Conservation (phyloP, 306 rosid genomes). For the Gastrolobium bilobum region DNA sequence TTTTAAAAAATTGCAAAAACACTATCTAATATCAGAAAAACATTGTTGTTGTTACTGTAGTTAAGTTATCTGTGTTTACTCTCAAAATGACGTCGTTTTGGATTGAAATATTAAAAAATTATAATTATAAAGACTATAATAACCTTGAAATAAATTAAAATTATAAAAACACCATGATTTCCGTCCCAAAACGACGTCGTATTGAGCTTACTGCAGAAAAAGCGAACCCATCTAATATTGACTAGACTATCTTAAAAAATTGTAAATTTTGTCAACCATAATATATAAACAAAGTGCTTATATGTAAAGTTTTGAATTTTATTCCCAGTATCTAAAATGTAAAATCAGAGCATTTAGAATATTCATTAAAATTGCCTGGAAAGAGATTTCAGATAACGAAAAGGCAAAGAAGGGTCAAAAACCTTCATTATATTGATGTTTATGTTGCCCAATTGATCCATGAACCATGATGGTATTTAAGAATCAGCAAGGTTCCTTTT, state of each 20-base stretch:
- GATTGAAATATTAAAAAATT: too few relatives aligned
- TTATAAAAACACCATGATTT: too few relatives aligned
- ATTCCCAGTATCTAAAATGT: conserved; percentile 4
- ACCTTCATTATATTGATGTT: conserved; percentile 1
- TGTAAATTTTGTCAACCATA: not conserved
- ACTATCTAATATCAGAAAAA: too few relatives aligned
- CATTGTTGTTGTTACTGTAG: too few relatives aligned
- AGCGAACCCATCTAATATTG: too few relatives aligned
- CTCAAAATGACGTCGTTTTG: too few relatives aligned
- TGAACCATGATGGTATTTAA: conserved; percentile 20
- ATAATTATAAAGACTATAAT: too few relatives aligned
- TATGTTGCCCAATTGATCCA: conserved; percentile 27
- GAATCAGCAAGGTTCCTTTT: conserved; percentile 33
- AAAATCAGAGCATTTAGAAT: conserved; percentile 37
- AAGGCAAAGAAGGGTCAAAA: not conserved
- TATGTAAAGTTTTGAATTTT: not conserved
- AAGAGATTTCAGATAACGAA: conserved; percentile 7
- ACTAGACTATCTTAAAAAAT: not conserved
- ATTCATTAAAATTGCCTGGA: conserved; percentile 27
- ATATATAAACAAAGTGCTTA: not conserved
- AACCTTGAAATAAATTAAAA: too few relatives aligned
- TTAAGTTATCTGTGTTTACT: too few relatives aligned
- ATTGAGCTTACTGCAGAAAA: too few relatives aligned
- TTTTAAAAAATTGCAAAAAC: too few relatives aligned
- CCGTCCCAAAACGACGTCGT: too few relatives aligned